A percentile compares a stretch with the other conserved stretches of the same genome.
These are phyloP conservation scores for Hypoxylon fuscum DNA, from an alignment of 495 filamentous ascomycete genomes.

Conservation along the genomic window DNA sequence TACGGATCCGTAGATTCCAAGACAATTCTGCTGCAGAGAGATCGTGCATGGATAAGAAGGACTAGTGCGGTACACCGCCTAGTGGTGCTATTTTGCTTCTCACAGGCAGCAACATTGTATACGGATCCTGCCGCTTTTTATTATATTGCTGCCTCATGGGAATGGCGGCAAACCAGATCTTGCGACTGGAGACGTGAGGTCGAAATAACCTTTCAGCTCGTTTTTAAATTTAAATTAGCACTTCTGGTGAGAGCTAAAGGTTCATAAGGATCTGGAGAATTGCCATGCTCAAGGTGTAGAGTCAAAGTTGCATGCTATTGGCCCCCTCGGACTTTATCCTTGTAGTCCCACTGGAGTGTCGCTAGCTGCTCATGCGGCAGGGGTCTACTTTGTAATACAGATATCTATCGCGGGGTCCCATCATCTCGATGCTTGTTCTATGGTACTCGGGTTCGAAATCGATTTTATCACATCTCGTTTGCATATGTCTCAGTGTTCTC, in stretches of 20 bases:
- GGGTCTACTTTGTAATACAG: conserved; percentile 9
- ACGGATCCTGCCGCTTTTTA: too few relatives aligned
- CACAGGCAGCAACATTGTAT: too few relatives aligned
- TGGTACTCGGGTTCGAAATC: not conserved
- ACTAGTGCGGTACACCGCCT: too few relatives aligned
- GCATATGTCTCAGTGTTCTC: too few relatives aligned
- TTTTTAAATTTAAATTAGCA: not conserved
- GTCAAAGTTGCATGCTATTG: conserved; percentile 9
- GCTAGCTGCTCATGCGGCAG: conserved; percentile 11
- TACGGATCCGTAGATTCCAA: too few relatives aligned
- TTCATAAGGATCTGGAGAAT: conserved; percentile 8
- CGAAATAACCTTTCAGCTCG: too few relatives aligned
- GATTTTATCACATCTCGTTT: conserved; percentile 3
- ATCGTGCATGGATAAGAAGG: too few relatives aligned
- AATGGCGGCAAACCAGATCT: too few relatives aligned
- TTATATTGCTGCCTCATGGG: too few relatives aligned
- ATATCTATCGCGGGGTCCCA: conserved; percentile 19
- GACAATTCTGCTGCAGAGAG: too few relatives aligned
- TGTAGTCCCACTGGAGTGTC: conserved; percentile 6
- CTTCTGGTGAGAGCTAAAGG: not conserved
- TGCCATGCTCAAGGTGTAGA: not conserved
- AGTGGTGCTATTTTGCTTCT: too few relatives aligned
- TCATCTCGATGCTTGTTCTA: conserved; percentile 1
- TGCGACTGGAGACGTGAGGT: too few relatives aligned
- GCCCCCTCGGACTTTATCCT: conserved; percentile 24